Base-by-base conservation (phyloP, 2,329 filamentous ascomycete species). In the Grosmannia serpens region DNA sequence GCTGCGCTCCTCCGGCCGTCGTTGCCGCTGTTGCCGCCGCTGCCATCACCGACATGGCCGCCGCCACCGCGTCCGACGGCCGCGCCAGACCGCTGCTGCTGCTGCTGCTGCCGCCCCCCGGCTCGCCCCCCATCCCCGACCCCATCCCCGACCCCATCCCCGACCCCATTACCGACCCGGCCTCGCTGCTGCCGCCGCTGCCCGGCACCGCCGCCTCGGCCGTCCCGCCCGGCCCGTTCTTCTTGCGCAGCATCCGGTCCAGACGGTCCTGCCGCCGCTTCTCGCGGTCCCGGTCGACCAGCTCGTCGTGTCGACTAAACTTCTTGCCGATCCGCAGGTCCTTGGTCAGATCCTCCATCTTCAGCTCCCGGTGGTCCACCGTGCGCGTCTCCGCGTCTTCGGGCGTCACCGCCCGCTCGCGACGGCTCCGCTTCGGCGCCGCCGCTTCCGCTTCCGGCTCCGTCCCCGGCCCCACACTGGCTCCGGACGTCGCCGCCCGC, bases 281-380 rank as follows among this genome's bases (percentile, higher is more conserved):
- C 58, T 76, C 73, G 55, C 79, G 73, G 71, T 89, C 80, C 50
- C 88, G 83, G 63, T 85, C 78, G 49, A 84, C 82, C 65, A 94
- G 84, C 66, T 87, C 84, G 65, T 85, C 83, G 64, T 90, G 87
- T 3, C 85, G 80, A 65, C 84, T 85, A 58, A 89, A 91, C 60
- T 86, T 84, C 68, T 87, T 88, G 59, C 89, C 89, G 58, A 86
- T 85, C 26, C 79, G 78, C 56, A 87, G 74, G 66, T 89, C 86
- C 61, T 79, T 82, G 55, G 83, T 88, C 3, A 94, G 72, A 59
- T 90, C 86, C 50, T 78, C 80, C 84, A 94, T 89, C 57, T 83
- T 88, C 29, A 88, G 78, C 4, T 78, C 79, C 27, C 80, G 79
- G 26, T 82, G 75, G 66, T 91, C 86, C 58, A 92, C 84, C 62